Base-by-base conservation (phyloP, 192 early-diverging fungal species). In the Piromyces sp. region DNA sequence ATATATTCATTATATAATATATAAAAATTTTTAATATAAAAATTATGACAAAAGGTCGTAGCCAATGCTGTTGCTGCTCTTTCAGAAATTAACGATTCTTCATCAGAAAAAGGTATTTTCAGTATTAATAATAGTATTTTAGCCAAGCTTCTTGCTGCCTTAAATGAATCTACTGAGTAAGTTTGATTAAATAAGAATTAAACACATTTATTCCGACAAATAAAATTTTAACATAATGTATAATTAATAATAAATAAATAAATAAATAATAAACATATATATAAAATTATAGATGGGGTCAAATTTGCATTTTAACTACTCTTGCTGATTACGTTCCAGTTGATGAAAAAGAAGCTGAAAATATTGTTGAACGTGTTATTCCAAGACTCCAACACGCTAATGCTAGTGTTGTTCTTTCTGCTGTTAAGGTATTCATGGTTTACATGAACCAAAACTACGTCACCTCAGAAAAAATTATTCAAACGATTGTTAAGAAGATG, bases 151-250 rank as follows among this genome's bases (percentile, higher is more conserved):
- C 86, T 99, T 84, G 91, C 94, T 14, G 97, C 97, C 11, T 84
- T 99, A 79, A 99, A 99, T 87, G 97, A 98, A 86, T 98, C 97
- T 85, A 95, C 94, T 40, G 97, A 99, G 92, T 94, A 86, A 81
- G 85, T 81, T 0, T 68, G 14, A 14, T 14, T n/a, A n/a, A n/a
- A n/a, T n/a, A n/a, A n/a, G n/a, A n/a, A n/a, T n/a, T n/a, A n/a
- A n/a, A n/a, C n/a, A n/a, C n/a, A n/a, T n/a, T n/a, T n/a, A n/a
- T n/a, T n/a, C n/a, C n/a, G n/a, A n/a, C n/a, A n/a, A n/a, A n/a
- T n/a, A n/a, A n/a, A n/a, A n/a, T n/a, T n/a, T n/a, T n/a, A n/a
- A n/a, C n/a, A n/a, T n/a, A n/a, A n/a, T n/a, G n/a, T n/a, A n/a
- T n/a, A n/a, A n/a, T n/a, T n/a, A n/a, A n/a, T n/a, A n/a, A n/a